Evolutionary conservation across 441 rosid species (phyloP), one percentile per base, ranked within the genome.

Genomic region (Erysimum pusillum): DNA sequence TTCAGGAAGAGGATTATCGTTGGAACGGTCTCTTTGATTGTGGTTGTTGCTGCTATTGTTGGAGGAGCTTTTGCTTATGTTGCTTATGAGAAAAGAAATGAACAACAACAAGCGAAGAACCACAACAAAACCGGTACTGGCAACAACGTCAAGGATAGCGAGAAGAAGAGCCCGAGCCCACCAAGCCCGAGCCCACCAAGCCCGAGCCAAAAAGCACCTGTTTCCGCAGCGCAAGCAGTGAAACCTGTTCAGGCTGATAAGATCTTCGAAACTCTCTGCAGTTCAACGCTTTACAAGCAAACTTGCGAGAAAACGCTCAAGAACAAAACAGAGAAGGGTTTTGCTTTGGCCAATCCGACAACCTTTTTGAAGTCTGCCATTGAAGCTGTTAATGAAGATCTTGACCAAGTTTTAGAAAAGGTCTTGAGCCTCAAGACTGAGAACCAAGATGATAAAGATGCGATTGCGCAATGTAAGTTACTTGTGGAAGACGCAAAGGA

Each of bases 391-490:
- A 25, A 67, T 1, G 85, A 75, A 4, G 90, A 85, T 73, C 69
- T 86, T 0, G 69, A 76, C 0, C 58, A 34, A 45, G 90, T 81
- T 31, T 45, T 86, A 4, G 57, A 54, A 34, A 86, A 88, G 58
- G 60, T 76, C 6, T 60, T 76, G 22, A 25, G 76, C 7, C 79
- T 88, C 42, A 52, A 85, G 10, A 84, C 86, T 48, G 71, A 84
- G 4, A 63, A 62, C 48, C 79, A 83, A 2, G 71, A 71, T 60
- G 97, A 85, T 56, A 80, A 85, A 72, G 85, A 78, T 11, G 97
- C 92, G 0, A 81, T 88, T 12, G 87, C 85, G 48, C 87, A 89
- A 69, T 93, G 97, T 65, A 79, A 78, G 77, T 69, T 76, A 31
- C 83, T 91, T 7, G 20, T 87, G 3, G 78, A 69, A 5, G 78